phyloP scores from a whole-genome alignment of 1,284 basidiomycete species.

The Ustilago esculenta region DNA sequence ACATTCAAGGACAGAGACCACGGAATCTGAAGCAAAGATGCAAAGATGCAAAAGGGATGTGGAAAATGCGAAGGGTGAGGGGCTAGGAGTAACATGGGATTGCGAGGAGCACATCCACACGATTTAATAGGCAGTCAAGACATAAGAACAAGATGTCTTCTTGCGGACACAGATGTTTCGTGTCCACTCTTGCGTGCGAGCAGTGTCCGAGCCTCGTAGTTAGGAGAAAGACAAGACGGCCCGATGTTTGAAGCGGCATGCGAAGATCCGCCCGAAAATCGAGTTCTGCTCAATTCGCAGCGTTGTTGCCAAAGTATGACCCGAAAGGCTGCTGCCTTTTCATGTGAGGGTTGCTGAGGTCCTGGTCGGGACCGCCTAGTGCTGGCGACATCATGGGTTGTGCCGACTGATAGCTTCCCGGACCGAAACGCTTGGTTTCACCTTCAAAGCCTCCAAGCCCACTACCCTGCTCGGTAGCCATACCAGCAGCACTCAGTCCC shows the following conservation, averaged over 20 bases:
- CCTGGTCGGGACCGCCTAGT: constrained; percentile 11
- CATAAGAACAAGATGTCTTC: no score
- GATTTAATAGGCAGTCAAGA: constrained; percentile 2
- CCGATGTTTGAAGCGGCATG: not conserved
- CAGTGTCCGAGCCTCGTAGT: no score
- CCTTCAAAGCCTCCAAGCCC: constrained; percentile 7
- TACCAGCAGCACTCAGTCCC: constrained; percentile 1
- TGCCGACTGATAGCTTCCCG: constrained; percentile 9
- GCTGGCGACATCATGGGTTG: constrained; percentile 25
- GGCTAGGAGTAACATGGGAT: no score
- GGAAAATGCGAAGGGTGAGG: not conserved
- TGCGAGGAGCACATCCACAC: no score
- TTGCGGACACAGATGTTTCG: no score
- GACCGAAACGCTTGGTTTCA: constrained; percentile 21
- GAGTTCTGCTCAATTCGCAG: constrained; percentile 4
- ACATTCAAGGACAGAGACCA: no score
- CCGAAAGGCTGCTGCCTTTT: constrained; percentile 19
- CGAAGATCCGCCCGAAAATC: no score
- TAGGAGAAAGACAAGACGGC: no score
- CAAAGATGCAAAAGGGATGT: not conserved
- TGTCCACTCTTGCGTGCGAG: no score
- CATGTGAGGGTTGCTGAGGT: not conserved
- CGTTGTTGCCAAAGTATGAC: constrained; percentile 22
- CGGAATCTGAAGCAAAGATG: no score
- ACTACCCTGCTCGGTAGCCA: constrained; percentile 5